These are phyloP conservation scores for Podospora conica DNA, from an alignment of 495 filamentous ascomycete genomes.

Conservation along the genomic window DNA sequence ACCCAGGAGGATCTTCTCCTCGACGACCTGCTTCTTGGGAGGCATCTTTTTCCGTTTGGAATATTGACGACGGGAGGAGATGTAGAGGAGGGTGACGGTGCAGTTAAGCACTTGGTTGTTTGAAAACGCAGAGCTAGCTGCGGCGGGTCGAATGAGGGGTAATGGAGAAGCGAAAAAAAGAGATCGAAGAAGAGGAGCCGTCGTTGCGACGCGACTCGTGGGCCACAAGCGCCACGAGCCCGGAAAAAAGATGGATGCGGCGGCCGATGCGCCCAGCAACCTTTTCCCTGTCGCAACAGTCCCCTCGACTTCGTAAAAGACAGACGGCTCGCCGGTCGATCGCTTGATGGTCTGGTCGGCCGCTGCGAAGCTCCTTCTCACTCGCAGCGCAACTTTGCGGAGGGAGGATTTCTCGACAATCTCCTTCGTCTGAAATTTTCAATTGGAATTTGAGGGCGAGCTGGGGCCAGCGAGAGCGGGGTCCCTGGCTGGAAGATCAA, in stretches of 20 bases:
- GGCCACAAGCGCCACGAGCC: constrained; percentile 22
- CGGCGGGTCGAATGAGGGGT: constrained; percentile 45
- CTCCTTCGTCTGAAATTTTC: constrained; percentile 4
- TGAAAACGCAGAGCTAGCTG: constrained; percentile 58
- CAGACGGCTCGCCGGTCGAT: constrained; percentile 12
- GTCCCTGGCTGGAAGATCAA: constrained; percentile 13
- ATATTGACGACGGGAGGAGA: constrained; percentile 46
- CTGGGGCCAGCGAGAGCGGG: constrained; percentile 6
- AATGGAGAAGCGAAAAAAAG: constrained; percentile 50
- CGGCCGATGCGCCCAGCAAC: neutral
- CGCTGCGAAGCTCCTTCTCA: constrained; percentile 4
- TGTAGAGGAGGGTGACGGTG: constrained; percentile 36
- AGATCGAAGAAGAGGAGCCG: constrained; percentile 39
- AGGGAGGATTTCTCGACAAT: neutral
- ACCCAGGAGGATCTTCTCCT: constrained; percentile 81
- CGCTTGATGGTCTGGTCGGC: constrained; percentile 22
- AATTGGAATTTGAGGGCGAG: neutral
- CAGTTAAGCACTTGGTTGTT: constrained; percentile 38
- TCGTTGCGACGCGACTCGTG: constrained; percentile 38
- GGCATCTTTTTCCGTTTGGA: constrained; percentile 58
- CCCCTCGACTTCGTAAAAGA: neutral
- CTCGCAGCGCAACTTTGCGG: constrained; percentile 11
- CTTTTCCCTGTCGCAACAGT: neutral
- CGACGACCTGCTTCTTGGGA: constrained; percentile 67
- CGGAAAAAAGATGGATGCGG: neutral